Conservation (phyloP, 2,329 filamentous ascomycete genomes). For the Pseudopyricularia javanii region DNA sequence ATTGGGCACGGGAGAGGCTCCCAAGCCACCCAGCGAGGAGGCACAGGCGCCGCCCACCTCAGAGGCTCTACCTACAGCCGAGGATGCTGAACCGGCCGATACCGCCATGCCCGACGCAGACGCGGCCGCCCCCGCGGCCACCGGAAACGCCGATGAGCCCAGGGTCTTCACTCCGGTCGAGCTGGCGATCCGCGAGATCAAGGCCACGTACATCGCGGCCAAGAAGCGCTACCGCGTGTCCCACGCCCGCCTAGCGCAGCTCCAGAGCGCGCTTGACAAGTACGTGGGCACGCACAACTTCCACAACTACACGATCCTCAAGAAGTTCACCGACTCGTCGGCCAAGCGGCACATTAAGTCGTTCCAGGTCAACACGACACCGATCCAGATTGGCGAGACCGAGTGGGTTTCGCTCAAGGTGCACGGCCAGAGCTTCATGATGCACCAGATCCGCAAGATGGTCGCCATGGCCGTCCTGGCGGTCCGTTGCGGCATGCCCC, state of each 20-base stretch:
- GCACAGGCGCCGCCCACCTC: not conserved
- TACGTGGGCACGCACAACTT: slow-evolving; percentile 84
- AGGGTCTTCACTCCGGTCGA: slow-evolving; percentile 33
- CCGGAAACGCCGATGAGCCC: slow-evolving; percentile 5
- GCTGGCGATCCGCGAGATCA: slow-evolving; percentile 59
- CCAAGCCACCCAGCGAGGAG: not conserved
- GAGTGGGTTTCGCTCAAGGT: slow-evolving; percentile 95
- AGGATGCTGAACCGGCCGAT: not conserved
- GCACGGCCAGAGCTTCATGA: slow-evolving; percentile 98
- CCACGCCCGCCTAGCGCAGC: slow-evolving; percentile 53
- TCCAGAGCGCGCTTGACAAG: slow-evolving; percentile 61
- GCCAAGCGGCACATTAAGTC: slow-evolving; percentile 87
- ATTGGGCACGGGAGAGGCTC: not conserved
- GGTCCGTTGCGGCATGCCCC: slow-evolving; percentile 70
- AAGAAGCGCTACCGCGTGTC: slow-evolving; percentile 80
- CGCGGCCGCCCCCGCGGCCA: slow-evolving; percentile 1
- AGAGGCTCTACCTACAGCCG: not conserved
- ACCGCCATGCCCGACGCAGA: not conserved
- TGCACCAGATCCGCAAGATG: slow-evolving; percentile 99
- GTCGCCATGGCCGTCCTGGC: slow-evolving; percentile 81
- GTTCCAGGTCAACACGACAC: slow-evolving; percentile 64
- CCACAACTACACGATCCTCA: slow-evolving; percentile 96
- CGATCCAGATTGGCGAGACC: slow-evolving; percentile 78
- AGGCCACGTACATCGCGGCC: slow-evolving; percentile 67
- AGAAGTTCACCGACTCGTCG: slow-evolving; percentile 67